Conservation (phyloP, 495 filamentous ascomycete genomes). For the Margaritispora aquatica region DNA sequence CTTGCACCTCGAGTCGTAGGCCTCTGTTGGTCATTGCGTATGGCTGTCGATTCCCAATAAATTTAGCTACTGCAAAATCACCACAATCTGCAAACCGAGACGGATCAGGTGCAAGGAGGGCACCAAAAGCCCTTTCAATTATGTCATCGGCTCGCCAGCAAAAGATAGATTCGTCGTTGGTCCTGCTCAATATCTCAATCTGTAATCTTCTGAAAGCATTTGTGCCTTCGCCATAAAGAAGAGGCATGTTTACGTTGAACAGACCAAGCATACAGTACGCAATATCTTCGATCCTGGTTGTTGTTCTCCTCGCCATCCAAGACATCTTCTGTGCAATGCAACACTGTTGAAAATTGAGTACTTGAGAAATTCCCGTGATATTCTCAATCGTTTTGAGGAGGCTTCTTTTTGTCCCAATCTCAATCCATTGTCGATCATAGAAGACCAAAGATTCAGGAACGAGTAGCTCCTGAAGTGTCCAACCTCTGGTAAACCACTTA, state of each 20-base stretch:
- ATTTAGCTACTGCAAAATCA: background rate
- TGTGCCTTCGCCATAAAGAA: slow-evolving; percentile 29
- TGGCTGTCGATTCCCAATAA: background rate
- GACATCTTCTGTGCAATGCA: slow-evolving; percentile 25
- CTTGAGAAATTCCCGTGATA: slow-evolving; percentile 6
- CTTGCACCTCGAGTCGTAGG: background rate
- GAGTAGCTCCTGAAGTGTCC: background rate
- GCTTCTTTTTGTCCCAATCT: slow-evolving; percentile 9
- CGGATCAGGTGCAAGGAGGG: background rate
- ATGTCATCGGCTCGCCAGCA: background rate
- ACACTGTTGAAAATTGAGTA: slow-evolving; percentile 2
- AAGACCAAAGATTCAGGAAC: slow-evolving; percentile 4
- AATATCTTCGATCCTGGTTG: slow-evolving; percentile 24
- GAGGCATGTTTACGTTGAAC: slow-evolving; percentile 29
- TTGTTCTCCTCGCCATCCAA: slow-evolving; percentile 24
- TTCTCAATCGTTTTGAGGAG: background rate
- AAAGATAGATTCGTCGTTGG: background rate
- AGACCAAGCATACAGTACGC: slow-evolving; percentile 30
- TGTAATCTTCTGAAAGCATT: slow-evolving; percentile 28
- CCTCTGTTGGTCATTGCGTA: background rate
- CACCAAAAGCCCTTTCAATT: background rate
- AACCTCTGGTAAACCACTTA: slow-evolving; percentile 2
- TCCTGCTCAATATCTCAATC: background rate
- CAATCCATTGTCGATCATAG: slow-evolving; percentile 8
- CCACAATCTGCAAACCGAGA: background rate